Evolutionary conservation across 2,329 filamentous ascomycete genomes (phyloP).

Genomic region (Septoria petroselini): DNA sequence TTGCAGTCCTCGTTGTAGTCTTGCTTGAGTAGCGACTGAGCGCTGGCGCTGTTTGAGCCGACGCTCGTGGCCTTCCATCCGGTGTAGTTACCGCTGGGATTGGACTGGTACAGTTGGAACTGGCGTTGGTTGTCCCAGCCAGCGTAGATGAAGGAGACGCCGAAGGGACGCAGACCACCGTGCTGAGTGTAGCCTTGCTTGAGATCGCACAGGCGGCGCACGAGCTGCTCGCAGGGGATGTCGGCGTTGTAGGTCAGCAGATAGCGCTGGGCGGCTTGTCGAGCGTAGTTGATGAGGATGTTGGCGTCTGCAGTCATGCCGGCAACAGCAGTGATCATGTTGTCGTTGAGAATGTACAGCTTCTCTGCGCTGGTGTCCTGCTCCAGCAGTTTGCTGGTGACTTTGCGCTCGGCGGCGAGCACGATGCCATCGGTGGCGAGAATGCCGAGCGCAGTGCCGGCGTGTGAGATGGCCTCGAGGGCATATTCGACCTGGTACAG

Average conservation of each 20-base stretch:
- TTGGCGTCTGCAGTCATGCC: slow-evolving; percentile 99
- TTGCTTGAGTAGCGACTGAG: slow-evolving; percentile 95
- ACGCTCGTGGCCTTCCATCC: slow-evolving; percentile 99
- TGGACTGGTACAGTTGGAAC: slow-evolving; percentile 99
- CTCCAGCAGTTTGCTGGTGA: slow-evolving; percentile 97
- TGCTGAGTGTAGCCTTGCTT: slow-evolving; percentile 99
- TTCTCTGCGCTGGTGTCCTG: slow-evolving; percentile 99
- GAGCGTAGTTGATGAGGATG: slow-evolving; percentile 99
- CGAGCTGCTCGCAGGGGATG: slow-evolving; percentile 97
- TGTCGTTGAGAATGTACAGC: slow-evolving; percentile 98
- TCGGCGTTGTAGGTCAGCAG: slow-evolving; percentile 99
- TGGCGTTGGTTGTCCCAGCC: slow-evolving; percentile 94
- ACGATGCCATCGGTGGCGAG: slow-evolving; percentile 98
- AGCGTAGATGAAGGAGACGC: slow-evolving; percentile 99
- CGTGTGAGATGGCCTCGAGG: slow-evolving; percentile 96
- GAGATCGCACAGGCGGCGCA: slow-evolving; percentile 91
- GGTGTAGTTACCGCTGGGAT: slow-evolving; percentile 97
- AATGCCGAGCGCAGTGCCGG: slow-evolving; percentile 93
- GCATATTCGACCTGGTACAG: slow-evolving; percentile 99
- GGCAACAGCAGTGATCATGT: slow-evolving; percentile 99
- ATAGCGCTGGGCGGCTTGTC: slow-evolving; percentile 93
- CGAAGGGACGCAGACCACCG: slow-evolving; percentile 94
- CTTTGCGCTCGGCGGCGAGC: slow-evolving; percentile 94
- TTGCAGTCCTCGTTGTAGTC: slow-evolving; percentile 99
- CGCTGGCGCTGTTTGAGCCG: slow-evolving; percentile 95